Evolutionary conservation across 1,139 yeast genomes (phyloP).

Genomic region (Suhomyces bokatorum): DNA sequence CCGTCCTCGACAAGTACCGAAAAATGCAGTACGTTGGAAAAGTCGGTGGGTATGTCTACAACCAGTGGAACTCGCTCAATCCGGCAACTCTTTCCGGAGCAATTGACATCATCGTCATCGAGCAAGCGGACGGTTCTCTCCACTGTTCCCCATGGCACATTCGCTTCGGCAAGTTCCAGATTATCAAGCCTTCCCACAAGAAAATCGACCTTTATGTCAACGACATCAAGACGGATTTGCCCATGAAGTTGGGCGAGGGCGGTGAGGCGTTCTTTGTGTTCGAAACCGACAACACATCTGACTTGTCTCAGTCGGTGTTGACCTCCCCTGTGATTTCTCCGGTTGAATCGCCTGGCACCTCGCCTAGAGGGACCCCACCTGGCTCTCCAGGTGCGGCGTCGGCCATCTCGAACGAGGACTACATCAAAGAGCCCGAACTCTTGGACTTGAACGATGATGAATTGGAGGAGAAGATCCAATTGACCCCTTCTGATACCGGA

Average conservation of each 20-base stretch:
- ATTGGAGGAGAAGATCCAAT: slow-evolving; percentile 30
- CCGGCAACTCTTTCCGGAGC: slow-evolving; percentile 98
- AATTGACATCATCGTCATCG: slow-evolving; percentile 94
- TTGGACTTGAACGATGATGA: slow-evolving; percentile 34
- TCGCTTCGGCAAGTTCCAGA: slow-evolving; percentile 90
- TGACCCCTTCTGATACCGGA: slow-evolving; percentile 15
- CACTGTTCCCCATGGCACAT: slow-evolving; percentile 97
- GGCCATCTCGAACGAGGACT: background rate
- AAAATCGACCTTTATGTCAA: slow-evolving; percentile 87
- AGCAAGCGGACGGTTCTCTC: slow-evolving; percentile 77
- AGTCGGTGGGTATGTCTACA: slow-evolving; percentile 91
- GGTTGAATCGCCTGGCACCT: slow-evolving; percentile 60
- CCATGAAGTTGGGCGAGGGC: slow-evolving; percentile 96
- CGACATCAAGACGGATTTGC: slow-evolving; percentile 76
- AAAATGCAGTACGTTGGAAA: slow-evolving; percentile 93
- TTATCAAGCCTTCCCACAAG: slow-evolving; percentile 93
- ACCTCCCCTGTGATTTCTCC: slow-evolving; percentile 95
- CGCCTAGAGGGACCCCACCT: slow-evolving; percentile 42
- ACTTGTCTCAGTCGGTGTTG: slow-evolving; percentile 72
- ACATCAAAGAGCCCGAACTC: slow-evolving; percentile 27
- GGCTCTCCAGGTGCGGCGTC: slow-evolving; percentile 12
- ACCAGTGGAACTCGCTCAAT: slow-evolving; percentile 95
- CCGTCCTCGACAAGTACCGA: background rate
- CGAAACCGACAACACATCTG: slow-evolving; percentile 63
- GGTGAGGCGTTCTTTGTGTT: slow-evolving; percentile 98